phyloP scores from a whole-genome alignment of 1,284 basidiomycete species.

The Laetiporus sulphureus region DNA sequence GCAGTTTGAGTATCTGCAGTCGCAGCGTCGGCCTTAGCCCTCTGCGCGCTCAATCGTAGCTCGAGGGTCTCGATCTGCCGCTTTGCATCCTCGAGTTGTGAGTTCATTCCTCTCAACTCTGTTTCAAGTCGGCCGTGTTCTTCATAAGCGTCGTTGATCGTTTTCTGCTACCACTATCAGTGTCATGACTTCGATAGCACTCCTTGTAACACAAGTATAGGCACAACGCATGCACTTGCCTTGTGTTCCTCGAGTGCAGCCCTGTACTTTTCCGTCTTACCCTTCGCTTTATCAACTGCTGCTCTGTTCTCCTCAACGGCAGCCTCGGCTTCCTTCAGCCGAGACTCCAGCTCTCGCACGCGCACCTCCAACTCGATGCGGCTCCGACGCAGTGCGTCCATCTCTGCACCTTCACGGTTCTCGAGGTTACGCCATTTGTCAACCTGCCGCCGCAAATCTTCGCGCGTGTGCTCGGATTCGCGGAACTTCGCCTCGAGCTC shows the following conservation, averaged over 20 bases:
- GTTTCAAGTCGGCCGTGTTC: constrained; percentile 26
- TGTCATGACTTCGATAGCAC: background rate
- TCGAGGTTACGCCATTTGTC: constrained; percentile 64
- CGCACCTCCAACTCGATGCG: constrained; percentile 51
- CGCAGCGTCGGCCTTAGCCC: constrained; percentile 1
- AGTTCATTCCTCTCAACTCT: constrained; percentile 23
- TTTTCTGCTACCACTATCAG: constrained; percentile 19
- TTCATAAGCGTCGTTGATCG: constrained; percentile 27
- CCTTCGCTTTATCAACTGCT: constrained; percentile 17
- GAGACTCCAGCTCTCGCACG: constrained; percentile 40
- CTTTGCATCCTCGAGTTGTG: constrained; percentile 29
- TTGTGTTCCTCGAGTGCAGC: constrained; percentile 13
- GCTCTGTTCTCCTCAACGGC: constrained; percentile 14
- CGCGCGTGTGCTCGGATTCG: constrained; percentile 48
- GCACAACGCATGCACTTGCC: constrained; percentile 6
- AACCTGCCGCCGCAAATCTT: constrained; percentile 54
- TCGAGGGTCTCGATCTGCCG: constrained; percentile 38
- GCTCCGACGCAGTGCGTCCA: constrained; percentile 46
- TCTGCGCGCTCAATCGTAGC: constrained; percentile 31
- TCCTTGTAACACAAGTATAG: background rate
- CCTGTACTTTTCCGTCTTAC: constrained; percentile 19
- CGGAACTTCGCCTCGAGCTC: constrained; percentile 50
- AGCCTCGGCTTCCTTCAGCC: constrained; percentile 34
- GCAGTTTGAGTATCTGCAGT: constrained; percentile 8
- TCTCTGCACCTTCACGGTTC: constrained; percentile 51